Evolutionary conservation across 768 basidiomycete genomes (phyloP).

Genomic region (Leccinellum rugosiceps): DNA sequence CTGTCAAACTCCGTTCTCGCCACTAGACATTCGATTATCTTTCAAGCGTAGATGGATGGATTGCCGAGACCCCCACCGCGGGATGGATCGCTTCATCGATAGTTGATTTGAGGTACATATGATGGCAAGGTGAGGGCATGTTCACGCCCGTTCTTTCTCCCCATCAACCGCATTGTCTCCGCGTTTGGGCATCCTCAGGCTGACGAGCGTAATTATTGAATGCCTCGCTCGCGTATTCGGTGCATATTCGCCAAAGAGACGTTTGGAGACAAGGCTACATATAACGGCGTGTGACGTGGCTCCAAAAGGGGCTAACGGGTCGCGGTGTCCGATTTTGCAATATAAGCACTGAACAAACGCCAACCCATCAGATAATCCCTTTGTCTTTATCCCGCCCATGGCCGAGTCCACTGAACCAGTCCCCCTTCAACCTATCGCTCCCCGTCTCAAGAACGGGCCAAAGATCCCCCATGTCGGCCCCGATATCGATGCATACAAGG

Average conservation of each 20-base stretch:
- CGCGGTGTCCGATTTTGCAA: constrained; percentile 5
- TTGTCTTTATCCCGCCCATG: constrained; percentile 32
- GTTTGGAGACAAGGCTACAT: neutral
- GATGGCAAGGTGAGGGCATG: neutral
- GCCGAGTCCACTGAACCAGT: constrained; percentile 33
- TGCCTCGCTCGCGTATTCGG: neutral
- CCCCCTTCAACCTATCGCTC: constrained; percentile 69
- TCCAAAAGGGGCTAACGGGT: constrained; percentile 13
- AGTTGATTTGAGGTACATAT: neutral
- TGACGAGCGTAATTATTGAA: neutral
- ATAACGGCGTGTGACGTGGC: constrained; percentile 14
- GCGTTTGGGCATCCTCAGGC: constrained; percentile 1
- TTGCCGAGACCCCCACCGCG: neutral
- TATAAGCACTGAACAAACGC: constrained; percentile 12
- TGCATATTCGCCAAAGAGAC: neutral
- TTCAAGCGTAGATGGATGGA: no score
- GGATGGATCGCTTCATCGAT: neutral
- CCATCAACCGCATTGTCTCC: constrained; percentile 24
- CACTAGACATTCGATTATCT: no score
- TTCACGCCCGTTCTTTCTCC: constrained; percentile 26
- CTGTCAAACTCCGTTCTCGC: neutral
- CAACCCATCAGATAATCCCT: neutral
- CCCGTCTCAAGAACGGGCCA: constrained; percentile 59
- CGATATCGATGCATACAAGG: constrained; percentile 68
- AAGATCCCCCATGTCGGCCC: constrained; percentile 81